phyloP scores from a whole-genome alignment of 2,329 filamentous ascomycete genomes.

The Ophiosphaerella korrae region DNA sequence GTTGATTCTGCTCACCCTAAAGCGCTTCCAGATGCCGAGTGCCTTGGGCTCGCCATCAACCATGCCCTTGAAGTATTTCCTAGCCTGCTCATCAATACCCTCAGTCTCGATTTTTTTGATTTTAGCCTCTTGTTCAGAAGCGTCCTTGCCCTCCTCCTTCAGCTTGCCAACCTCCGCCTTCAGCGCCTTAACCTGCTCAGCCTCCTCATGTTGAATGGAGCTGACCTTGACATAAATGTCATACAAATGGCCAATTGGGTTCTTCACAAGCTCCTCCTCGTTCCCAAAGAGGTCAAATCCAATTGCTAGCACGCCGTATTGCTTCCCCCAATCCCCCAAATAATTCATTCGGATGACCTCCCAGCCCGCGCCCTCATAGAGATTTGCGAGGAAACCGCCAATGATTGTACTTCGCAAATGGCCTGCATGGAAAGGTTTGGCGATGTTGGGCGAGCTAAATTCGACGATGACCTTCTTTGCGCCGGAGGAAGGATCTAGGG shows the following conservation, averaged over 20 bases:
- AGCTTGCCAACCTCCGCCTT: constrained; percentile 50
- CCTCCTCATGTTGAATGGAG: constrained; percentile 66
- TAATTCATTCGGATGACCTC: constrained; percentile 76
- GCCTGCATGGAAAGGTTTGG: constrained; percentile 78
- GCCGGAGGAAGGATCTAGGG: constrained; percentile 63
- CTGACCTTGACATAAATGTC: constrained; percentile 81
- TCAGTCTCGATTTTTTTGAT: constrained; percentile 47
- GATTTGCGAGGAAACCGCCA: constrained; percentile 72
- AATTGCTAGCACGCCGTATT: constrained; percentile 72
- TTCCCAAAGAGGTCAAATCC: constrained; percentile 77
- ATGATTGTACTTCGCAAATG: constrained; percentile 80
- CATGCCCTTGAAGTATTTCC: constrained; percentile 72
- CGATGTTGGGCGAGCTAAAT: constrained; percentile 85
- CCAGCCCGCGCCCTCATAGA: constrained; percentile 72
- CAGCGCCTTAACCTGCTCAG: constrained; percentile 65
- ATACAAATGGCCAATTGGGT: constrained; percentile 82
- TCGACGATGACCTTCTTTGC: constrained; percentile 75
- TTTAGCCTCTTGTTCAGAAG: constrained; percentile 48
- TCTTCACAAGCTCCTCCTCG: constrained; percentile 70
- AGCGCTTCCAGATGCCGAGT: constrained; percentile 65
- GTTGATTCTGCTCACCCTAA: constrained; percentile 49
- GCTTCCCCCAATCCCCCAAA: constrained; percentile 79
- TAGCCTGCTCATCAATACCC: constrained; percentile 70
- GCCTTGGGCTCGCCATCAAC: constrained; percentile 65
- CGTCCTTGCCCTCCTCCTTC: constrained; percentile 50